A percentile compares a stretch with the other conserved stretches of the same genome.
Conservation (phyloP, 78 protist genomes). For the Thecamonas trahens region DNA sequence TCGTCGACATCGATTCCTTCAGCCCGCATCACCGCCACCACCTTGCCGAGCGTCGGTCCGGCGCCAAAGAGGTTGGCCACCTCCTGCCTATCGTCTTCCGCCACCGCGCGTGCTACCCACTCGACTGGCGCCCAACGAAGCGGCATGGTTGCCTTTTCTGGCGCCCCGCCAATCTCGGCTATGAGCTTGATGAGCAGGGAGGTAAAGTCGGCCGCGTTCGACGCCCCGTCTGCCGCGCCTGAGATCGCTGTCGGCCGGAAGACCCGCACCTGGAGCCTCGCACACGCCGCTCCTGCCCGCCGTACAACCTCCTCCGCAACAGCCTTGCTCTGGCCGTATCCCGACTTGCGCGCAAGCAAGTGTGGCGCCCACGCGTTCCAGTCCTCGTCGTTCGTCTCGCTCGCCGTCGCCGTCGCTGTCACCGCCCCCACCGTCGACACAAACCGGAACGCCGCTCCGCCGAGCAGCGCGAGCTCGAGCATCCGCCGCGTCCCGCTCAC, state of each 20-base stretch:
- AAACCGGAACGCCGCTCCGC: background rate
- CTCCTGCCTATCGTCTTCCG: no score
- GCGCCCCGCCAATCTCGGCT: no score
- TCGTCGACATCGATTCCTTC: no score
- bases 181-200: background rate
- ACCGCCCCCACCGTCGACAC: background rate
- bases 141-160: no score
- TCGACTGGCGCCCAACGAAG: no score
- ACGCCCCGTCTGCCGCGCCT: background rate
- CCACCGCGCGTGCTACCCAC: no score
- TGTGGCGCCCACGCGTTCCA: background rate
- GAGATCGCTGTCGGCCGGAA: background rate
- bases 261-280: background rate
- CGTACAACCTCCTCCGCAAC: background rate
- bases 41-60: no score
- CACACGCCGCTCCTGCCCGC: background rate
- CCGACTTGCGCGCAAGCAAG: background rate
- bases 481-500: background rate
- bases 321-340: conserved; percentile 4
- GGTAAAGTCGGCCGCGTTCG: background rate
- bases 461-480: background rate
- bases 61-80: no score
- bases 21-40: no score
- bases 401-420: no score
- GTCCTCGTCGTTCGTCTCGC: background rate